Base-by-base conservation (phyloP, 2,329 filamentous ascomycete genomes). In the Tolypocladium paradoxum region DNA sequence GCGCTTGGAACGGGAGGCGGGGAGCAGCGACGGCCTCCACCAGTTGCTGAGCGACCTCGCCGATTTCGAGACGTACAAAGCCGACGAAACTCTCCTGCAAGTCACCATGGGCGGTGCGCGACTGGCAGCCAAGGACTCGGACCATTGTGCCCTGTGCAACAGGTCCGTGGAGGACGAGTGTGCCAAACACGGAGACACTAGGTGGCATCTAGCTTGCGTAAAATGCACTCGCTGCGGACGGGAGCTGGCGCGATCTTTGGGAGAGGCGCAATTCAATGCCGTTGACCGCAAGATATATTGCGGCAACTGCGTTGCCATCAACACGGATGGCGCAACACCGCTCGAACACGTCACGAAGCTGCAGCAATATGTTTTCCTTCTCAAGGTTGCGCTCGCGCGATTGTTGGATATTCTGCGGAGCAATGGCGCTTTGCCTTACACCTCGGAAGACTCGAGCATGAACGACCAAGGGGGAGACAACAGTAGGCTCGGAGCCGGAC, bases 141-240 rank as follows among this genome's bases (percentile, higher is more conserved):
- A 99, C 68, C 87, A 93, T 57, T 99, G 93, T 66, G 76, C 80
- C 5, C 71, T 81, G 27, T 99, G 93, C 70, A 81, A 84, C 56
- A 86, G 90, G 59, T 88, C 93, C 11, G 92, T 99, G 53, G 93
- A 99, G 65, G 92, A 97, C 66, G 92, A 95, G 67, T 99, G 93
- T 67, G 82, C 88, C 56, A 83, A 85, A 61, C 77, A 79, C 56
- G 84, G 83, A 45, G 83, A 92, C 55, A 80, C 81, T 65, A 83
- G 91, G 59, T 95, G 92, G 83, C 93, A 99, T 67, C 73, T 89
- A 47, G 79, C 79, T 47, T 96, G 95, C 69, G 78, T 95, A 56
- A 84, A 80, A 52, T 99, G 93, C 68, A 76, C 81, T 47, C 81
- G 80, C 53, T 83, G 80, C 58, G 69, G 68, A 29, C 74, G 71